phyloP scores from a whole-genome alignment of 2,329 filamentous ascomycete species.

The Penicillium sp. region DNA sequence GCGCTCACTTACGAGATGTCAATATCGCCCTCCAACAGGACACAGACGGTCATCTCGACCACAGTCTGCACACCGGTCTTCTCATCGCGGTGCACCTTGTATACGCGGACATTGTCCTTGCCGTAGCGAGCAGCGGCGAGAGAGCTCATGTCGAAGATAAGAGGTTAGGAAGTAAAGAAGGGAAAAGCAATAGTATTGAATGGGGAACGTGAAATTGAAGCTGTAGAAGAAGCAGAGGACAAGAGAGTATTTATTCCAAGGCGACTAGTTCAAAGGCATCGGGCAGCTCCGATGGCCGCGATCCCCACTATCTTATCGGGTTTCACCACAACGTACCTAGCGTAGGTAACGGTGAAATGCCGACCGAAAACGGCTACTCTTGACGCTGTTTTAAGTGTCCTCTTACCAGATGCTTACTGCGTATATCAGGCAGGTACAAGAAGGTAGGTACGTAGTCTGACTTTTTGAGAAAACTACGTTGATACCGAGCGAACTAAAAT shows the following conservation, averaged over 20 bases:
- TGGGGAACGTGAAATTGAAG: neutral
- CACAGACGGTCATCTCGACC: slow-evolving; percentile 91
- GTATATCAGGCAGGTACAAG: too few species aligned
- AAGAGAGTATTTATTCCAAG: slow-evolving; percentile 13
- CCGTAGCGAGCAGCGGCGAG: slow-evolving; percentile 47
- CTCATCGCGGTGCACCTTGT: slow-evolving; percentile 82
- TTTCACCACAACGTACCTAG: too few species aligned
- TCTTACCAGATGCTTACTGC: too few species aligned
- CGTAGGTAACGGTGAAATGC: too few species aligned
- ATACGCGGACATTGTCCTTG: slow-evolving; percentile 96
- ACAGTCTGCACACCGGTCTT: slow-evolving; percentile 75
- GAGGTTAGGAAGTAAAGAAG: neutral
- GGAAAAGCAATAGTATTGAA: slow-evolving; percentile 8
- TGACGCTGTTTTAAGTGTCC: too few species aligned
- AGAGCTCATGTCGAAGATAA: slow-evolving; percentile 25
- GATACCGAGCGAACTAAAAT: too few species aligned
- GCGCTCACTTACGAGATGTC: slow-evolving; percentile 61
- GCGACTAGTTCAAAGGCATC: slow-evolving; percentile 16
- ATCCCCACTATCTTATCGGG: slow-evolving; percentile 31
- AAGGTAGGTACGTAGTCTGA: too few species aligned
- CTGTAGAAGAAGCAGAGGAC: neutral
- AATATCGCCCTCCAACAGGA: slow-evolving; percentile 88
- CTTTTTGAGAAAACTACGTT: too few species aligned
- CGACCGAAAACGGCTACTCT: too few species aligned
- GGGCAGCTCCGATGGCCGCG: slow-evolving; percentile 39